A percentile compares a stretch with the other conserved stretches of the same genome.
These are phyloP conservation scores for Diutina neorugosa DNA, from an alignment of 1,139 yeast species.

Conservation along the genomic window DNA sequence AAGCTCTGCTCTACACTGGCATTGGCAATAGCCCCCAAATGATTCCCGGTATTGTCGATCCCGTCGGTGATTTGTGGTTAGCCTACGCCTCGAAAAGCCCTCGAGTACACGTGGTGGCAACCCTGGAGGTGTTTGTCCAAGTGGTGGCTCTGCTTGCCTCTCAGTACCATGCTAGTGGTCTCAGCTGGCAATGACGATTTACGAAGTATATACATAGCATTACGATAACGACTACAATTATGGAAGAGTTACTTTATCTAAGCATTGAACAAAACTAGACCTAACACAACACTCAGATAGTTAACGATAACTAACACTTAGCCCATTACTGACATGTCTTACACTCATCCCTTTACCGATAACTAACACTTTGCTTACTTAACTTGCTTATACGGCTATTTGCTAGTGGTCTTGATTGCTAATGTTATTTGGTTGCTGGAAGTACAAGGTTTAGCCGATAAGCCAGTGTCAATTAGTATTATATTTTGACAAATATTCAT, in stretches of 20 bases:
- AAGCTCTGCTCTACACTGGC: background rate
- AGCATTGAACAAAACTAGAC: background rate
- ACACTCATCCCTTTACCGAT: too few relatives aligned
- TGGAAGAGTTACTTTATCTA: conserved; percentile 88
- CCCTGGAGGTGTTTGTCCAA: background rate
- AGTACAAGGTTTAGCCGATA: too few relatives aligned
- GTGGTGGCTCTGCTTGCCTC: background rate
- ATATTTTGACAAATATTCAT: too few relatives aligned
- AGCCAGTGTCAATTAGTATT: too few relatives aligned
- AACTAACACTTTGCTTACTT: too few relatives aligned
- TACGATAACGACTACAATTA: conserved; percentile 16
- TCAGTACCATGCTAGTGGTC: background rate
- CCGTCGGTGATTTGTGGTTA: background rate
- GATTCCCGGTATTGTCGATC: conserved; percentile 1
- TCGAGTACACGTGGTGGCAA: background rate
- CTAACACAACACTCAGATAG: too few relatives aligned
- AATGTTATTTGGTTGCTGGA: too few relatives aligned
- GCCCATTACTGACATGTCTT: too few relatives aligned
- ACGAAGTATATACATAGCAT: background rate
- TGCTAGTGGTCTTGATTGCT: too few relatives aligned
- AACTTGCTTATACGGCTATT: too few relatives aligned
- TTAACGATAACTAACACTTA: too few relatives aligned
- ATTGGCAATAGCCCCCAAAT: background rate
- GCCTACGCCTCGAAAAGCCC: background rate
- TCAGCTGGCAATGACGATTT: background rate